Base-by-base conservation (phyloP, 2,329 filamentous ascomycete genomes). In the Dactylellina drechsleri region DNA sequence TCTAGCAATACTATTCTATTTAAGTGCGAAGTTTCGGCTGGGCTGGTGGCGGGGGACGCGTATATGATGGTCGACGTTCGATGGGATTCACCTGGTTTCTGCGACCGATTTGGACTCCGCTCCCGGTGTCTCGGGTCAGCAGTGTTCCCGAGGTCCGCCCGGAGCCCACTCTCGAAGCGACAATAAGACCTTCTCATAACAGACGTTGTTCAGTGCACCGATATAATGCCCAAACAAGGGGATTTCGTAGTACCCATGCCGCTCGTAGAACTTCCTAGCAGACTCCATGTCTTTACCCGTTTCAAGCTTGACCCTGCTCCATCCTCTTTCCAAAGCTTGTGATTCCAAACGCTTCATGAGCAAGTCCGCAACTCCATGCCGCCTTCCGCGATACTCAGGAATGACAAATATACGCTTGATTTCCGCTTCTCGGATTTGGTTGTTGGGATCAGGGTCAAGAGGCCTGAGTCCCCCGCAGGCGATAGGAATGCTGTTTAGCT, bases 21-120 rank as follows among this genome's bases (percentile, higher is more conserved):
- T 68, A 68, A 68, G 18, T n/a, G 23, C 8, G 15, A 18, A 36
- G 31, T 4, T 36, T 36, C 3, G 6, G 31, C 31, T 36, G 53
- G 26, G 54, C 36, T 36, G 18, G n/a, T 54, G 36, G 61, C 8
- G 36, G 45, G 23, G 40, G 47, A 18, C 10, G 54, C 54, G 49
- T 41, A 43, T 47, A 28, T 66, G 41, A 45, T 58, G 43, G 36
- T 40, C 31, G 31, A 36, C 16, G 31, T 20, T 74, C 61, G 70
- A 66, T 73, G 60, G 47, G 47, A 45, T 73, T 73, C 66, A 58
- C 31, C 47, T 56, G 57, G 66, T n/a, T 62, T 62, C 65, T n/a
- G 65, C 47, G 54, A 36, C 31, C 6, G 10, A 36, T 36, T 36
- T 36, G 31, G 31, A 5, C 31, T 36, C 45, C 41, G 56, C 49